Conservation (phyloP, 2,329 filamentous ascomycete species). For the Truncatella angustata region DNA sequence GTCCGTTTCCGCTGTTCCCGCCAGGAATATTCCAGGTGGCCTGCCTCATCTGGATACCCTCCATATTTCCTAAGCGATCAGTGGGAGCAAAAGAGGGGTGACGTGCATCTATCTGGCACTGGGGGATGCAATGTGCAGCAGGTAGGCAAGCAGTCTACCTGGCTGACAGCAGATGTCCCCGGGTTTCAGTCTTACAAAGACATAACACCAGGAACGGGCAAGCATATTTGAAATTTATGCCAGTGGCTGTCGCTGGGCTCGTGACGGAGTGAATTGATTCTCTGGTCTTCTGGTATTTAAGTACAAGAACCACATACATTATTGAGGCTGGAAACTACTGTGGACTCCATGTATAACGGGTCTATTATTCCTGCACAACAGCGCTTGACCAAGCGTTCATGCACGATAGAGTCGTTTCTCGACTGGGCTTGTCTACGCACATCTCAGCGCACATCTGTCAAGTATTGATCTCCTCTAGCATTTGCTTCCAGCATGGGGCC, state of each 20-base stretch:
- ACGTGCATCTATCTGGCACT: slow-evolving; percentile 13
- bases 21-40: not conserved
- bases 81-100: slow-evolving; percentile 12
- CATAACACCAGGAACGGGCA: too few species aligned
- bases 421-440: not conserved
- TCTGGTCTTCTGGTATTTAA: too few species aligned
- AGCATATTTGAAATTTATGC: not conserved
- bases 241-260: not conserved
- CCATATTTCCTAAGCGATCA: not conserved
- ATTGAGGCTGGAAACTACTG: slow-evolving; percentile 10
- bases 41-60: slow-evolving; percentile 9
- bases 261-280: too few species aligned
- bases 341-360: slow-evolving; percentile 11
- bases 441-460: slow-evolving; percentile 3
- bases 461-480: slow-evolving; percentile 8
- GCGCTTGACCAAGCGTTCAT: slow-evolving; percentile 15
- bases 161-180: too few species aligned
- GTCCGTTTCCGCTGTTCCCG: slow-evolving; percentile 8
- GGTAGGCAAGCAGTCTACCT: not conserved
- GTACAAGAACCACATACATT: not conserved
- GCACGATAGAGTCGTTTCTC: slow-evolving; percentile 10
- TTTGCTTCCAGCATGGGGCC: not conserved
- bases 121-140: slow-evolving; percentile 1
- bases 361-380: slow-evolving; percentile 6
- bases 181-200: too few species aligned